Conservation (phyloP, 2,329 filamentous ascomycete genomes). For the Nigrospora osmanthi region DNA sequence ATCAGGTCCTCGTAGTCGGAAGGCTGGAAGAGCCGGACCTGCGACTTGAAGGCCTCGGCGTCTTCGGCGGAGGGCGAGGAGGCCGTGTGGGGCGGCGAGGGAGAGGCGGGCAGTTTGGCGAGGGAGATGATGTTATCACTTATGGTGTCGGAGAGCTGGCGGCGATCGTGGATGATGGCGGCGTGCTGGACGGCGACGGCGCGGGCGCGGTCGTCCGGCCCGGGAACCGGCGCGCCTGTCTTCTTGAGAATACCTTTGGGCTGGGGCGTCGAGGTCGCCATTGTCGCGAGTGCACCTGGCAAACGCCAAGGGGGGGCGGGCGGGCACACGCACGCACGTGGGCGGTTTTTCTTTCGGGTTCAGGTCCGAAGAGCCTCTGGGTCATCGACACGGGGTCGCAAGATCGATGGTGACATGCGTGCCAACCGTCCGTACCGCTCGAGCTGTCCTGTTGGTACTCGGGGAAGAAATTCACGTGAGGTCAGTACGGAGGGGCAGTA, state of each 20-base stretch:
- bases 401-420: too few relatives aligned
- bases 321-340: too few relatives aligned
- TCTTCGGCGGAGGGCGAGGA: constrained; percentile 46
- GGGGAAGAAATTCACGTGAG: too few relatives aligned
- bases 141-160: constrained; percentile 68
- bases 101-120: constrained; percentile 45
- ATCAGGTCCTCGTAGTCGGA: constrained; percentile 85
- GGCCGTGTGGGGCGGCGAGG: constrained; percentile 12
- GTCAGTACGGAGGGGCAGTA: too few relatives aligned
- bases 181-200: constrained; percentile 77
- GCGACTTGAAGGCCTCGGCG: constrained; percentile 53
- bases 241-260: constrained; percentile 56
- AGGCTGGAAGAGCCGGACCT: constrained; percentile 70
- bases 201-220: constrained; percentile 27
- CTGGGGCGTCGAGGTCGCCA: constrained; percentile 15
- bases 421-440: too few relatives aligned
- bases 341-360: too few relatives aligned
- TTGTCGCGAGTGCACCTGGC: constrained; percentile 26
- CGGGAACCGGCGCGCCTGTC: constrained; percentile 30
- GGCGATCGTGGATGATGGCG: constrained; percentile 71
- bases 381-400: too few relatives aligned
- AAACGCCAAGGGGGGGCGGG: too few relatives aligned
- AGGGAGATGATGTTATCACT: constrained; percentile 65
- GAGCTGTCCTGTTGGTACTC: too few relatives aligned
- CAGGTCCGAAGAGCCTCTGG: too few relatives aligned